Evolutionary conservation across 2,329 filamentous ascomycete species (phyloP), one percentile per base, ranked within the genome.

Genomic region (Zopfia rhizophila): DNA sequence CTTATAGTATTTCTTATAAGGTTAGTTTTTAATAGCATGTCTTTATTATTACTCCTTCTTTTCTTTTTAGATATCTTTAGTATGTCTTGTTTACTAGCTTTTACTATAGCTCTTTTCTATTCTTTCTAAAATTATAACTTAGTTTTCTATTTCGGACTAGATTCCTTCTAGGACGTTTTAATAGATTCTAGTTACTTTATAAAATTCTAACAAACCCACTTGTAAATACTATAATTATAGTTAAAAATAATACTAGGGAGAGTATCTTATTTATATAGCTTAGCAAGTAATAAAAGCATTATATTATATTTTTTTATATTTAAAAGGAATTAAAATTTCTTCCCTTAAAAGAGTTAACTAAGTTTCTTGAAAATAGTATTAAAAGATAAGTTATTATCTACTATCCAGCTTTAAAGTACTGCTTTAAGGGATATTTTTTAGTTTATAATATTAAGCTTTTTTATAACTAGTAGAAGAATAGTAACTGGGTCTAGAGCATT

Each of bases 181-280:
- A 81, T 78, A 1, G 74, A 60, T 37, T 78, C 63, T 0, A 91
- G 72, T 46, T 83, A 75, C 0, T 68, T 56, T 2, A 86, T 64
- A 0, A 91, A 56, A 0, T 69, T 59, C 17, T 66, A 56, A 18
- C 82, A 79, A 19, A 88, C 80, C 7, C 68, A 65, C 66, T 91
- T 88, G 58, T 89, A 92, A 21, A 74, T 69, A 2, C 69, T 67
- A 35, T 88, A 83, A 53, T 91, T 86, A 56, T 89, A 93, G 62
- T 90, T 89, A 75, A 93, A 93, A 1, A 91, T 68, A 10, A 93
- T 84, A 0, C 86, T 88, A 0, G 89, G 89, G 1, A 93, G 75
- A 0, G 86, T 87, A 43, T 83, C 80, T 44, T 84, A 81, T 12
- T 77, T 73, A 36, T 89, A 81, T 1, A 91, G 75, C 22, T 84